Evolutionary conservation across 1,139 yeast species (phyloP).

Genomic region (Chernovozyma aurita): DNA sequence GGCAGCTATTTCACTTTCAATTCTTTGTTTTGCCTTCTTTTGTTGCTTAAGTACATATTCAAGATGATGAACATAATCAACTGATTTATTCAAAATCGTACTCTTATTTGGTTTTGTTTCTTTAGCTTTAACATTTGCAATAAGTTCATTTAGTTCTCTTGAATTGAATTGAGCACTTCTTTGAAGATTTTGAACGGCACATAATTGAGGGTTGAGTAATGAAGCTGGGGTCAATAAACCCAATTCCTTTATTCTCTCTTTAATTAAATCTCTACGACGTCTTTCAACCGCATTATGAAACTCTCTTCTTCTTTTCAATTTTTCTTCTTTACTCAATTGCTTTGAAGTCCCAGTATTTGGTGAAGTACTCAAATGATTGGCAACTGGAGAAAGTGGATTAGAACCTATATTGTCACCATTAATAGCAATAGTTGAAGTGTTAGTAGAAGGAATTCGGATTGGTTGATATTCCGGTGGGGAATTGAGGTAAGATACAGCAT

Average conservation of each 20-base stretch:
- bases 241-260: slow-evolving; percentile 69
- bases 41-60: slow-evolving; percentile 38
- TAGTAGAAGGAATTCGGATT: slow-evolving; percentile 14
- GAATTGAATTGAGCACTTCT: slow-evolving; percentile 29
- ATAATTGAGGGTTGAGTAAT: slow-evolving; percentile 46
- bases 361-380: slow-evolving; percentile 18
- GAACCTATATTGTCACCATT: neutral
- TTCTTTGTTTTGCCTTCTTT: slow-evolving; percentile 19
- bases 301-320: slow-evolving; percentile 64
- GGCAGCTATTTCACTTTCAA: slow-evolving; percentile 14
- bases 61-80: slow-evolving; percentile 61
- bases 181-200: slow-evolving; percentile 46
- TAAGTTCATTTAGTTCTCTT: slow-evolving; percentile 33
- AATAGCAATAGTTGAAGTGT: slow-evolving; percentile 17
- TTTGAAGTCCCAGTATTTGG: slow-evolving; percentile 22
- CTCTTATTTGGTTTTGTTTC: slow-evolving; percentile 73
- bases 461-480: slow-evolving; percentile 30
- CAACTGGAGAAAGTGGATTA: slow-evolving; percentile 2
- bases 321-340: slow-evolving; percentile 64
- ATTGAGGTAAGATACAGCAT: slow-evolving; percentile 19
- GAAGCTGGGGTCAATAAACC: slow-evolving; percentile 72
- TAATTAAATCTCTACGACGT: slow-evolving; percentile 71
- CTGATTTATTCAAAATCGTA: slow-evolving; percentile 62
- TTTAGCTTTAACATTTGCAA: slow-evolving; percentile 44
- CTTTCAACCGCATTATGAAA: slow-evolving; percentile 82